Evolutionary conservation across 2,329 filamentous ascomycete species (phyloP).

Genomic region (Penicillium sp.): DNA sequence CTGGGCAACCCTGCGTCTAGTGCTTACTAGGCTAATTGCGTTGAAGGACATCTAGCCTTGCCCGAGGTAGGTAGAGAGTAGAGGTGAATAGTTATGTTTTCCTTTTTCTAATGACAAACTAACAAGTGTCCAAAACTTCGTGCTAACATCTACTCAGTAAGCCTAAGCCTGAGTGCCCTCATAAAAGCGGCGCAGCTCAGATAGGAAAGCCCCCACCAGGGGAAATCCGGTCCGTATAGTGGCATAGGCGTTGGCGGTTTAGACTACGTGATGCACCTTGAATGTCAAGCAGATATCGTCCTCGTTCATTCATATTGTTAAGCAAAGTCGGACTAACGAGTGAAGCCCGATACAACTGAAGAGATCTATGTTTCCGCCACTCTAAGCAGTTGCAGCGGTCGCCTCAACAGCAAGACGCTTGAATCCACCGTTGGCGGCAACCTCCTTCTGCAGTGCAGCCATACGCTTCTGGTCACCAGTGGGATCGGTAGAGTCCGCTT

Average conservation of each 20-base stretch:
- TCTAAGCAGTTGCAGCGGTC: slow-evolving; percentile 27
- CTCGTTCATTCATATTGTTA: not conserved
- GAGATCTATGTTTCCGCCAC: not conserved
- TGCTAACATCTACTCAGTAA: no score
- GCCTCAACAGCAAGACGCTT: slow-evolving; percentile 32
- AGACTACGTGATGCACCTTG: not conserved
- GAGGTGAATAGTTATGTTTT: no score
- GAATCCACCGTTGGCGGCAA: slow-evolving; percentile 62
- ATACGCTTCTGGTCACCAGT: slow-evolving; percentile 71
- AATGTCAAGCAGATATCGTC: not conserved
- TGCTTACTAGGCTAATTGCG: no score
- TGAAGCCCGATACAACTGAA: slow-evolving; percentile 14
- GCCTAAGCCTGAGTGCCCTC: no score
- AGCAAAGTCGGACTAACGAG: slow-evolving; percentile 9
- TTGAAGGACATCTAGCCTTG: no score
- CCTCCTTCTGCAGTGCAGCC: slow-evolving; percentile 62
- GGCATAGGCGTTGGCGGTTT: not conserved
- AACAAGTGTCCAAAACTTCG: no score
- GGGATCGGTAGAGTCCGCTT: slow-evolving; percentile 62
- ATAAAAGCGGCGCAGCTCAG: no score
- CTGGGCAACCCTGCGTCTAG: no score
- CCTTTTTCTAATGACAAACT: no score
- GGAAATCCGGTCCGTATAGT: no score
- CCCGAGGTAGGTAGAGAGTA: no score
- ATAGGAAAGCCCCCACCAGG: no score